These are phyloP conservation scores for Chlorella vulgaris DNA, from an alignment of 139 green algal species.

Conservation along the genomic window DNA sequence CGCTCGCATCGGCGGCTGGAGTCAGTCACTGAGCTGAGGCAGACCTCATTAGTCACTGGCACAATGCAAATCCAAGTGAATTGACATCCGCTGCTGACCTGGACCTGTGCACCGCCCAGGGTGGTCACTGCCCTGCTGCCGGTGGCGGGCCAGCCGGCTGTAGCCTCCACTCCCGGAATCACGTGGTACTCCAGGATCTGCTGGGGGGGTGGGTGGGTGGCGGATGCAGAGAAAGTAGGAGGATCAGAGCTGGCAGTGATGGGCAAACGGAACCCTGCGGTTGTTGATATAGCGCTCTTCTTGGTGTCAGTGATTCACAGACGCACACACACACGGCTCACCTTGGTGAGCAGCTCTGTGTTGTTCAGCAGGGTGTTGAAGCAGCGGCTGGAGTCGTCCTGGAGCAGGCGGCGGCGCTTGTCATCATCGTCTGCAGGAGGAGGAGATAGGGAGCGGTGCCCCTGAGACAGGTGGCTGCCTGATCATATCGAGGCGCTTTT, in stretches of 20 bases:
- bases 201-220: background rate
- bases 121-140: background rate
- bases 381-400: background rate
- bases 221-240: background rate
- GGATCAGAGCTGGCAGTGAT: background rate
- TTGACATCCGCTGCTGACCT: background rate
- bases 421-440: background rate
- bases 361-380: background rate
- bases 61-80: background rate
- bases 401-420: background rate
- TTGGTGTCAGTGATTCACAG: background rate
- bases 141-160: background rate
- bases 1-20: no score
- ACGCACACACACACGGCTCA: no score
- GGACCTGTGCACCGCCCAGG: background rate
- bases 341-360: background rate
- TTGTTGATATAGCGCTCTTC: background rate
- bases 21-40: no score
- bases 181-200: background rate
- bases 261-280: background rate
- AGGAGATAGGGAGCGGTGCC: no score
- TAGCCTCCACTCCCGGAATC: background rate
- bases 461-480: no score
- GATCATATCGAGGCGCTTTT: no score
- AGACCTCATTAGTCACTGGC: no score